phyloP scores from a whole-genome alignment of 345 rosid species.

The Eutrema heterophyllum region DNA sequence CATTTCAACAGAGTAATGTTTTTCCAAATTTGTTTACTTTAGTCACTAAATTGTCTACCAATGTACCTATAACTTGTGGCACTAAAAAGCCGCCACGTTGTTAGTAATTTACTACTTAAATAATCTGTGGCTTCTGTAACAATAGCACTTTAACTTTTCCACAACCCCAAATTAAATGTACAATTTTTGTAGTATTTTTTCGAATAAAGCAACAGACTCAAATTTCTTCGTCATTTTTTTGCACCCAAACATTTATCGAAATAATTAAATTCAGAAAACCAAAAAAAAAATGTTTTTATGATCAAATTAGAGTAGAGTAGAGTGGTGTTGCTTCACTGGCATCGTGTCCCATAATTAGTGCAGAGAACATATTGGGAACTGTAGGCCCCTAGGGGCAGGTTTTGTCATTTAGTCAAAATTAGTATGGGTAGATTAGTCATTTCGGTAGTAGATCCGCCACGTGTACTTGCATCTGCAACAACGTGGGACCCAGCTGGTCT shows the following conservation, averaged over 20 bases:
- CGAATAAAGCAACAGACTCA: background rate
- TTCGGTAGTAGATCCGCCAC: conserved; percentile 1
- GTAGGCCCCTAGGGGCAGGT: background rate
- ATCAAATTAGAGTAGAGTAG: conserved; percentile 18
- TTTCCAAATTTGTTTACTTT: background rate
- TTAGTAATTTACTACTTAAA: background rate
- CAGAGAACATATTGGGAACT: conserved; percentile 29
- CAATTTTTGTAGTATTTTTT: background rate
- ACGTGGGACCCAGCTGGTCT: conserved; percentile 15
- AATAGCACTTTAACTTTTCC: background rate
- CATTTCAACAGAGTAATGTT: background rate
- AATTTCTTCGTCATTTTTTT: background rate
- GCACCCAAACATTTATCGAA: background rate
- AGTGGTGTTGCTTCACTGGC: conserved; percentile 29
- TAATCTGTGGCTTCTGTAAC: background rate
- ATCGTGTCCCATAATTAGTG: conserved; percentile 30
- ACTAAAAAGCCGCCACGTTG: conserved; percentile 6
- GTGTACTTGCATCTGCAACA: conserved; percentile 27
- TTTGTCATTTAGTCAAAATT: conserved; percentile 14
- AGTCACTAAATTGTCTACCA: conserved; percentile 5
- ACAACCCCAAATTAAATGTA: background rate
- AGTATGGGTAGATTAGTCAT: conserved; percentile 27
- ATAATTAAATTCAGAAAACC: background rate
- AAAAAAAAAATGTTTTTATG: background rate
- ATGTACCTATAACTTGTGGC: background rate